Evolutionary conservation across 805 yeast genomes (phyloP), one percentile per base, ranked within the genome.

Genomic region (Danielia oregonensis): DNA sequence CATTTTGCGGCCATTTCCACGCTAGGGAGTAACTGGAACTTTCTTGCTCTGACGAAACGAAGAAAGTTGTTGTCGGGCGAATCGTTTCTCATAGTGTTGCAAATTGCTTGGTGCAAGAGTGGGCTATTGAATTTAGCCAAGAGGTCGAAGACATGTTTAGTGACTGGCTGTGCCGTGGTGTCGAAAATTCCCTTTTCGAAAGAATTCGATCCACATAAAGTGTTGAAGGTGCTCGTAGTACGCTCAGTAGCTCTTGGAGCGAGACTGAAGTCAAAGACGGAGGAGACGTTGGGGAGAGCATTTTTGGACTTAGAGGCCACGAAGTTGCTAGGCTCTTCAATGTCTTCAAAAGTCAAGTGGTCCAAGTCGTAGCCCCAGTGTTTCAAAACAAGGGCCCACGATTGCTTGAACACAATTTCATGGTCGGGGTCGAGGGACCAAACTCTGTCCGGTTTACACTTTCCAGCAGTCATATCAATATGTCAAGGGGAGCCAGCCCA

Each of bases 371-470:
- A 45, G 24, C 52, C 50, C 24, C 38, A 43, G 6, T 39, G 74
- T 44, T 74, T 76, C 44, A 84, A 62, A 29, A 78, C 49, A 47
- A 78, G 70, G 32, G 82, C 78, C 88, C 89, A 85, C 4, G 74
- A 69, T 49, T 82, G 86, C 56, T 85, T 85, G 51, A 83, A 59
- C 13, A 70, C 68, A 32, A 70, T 49, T 49, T 83, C 89, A 54
- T 83, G 79, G 16, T 80, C 82, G 2, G 60, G 57, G 12, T 36
- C 62, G 65, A 27, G 39, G 19, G 48, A 40, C 51, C 49, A 44
- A 29, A 44, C 36, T 39, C 51, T 36, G 43, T 44, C 43, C 9
- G 43, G 41, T 19, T 38, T 44, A 18, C 22, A 26, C 19, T 25
- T 31, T 5, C 33, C 39, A 4, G 14, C 10, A 13, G 36, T 21